Evolutionary conservation across 306 rosid genomes (phyloP), one percentile per base, ranked within the genome.

Genomic region (Spatholobus suberectus): DNA sequence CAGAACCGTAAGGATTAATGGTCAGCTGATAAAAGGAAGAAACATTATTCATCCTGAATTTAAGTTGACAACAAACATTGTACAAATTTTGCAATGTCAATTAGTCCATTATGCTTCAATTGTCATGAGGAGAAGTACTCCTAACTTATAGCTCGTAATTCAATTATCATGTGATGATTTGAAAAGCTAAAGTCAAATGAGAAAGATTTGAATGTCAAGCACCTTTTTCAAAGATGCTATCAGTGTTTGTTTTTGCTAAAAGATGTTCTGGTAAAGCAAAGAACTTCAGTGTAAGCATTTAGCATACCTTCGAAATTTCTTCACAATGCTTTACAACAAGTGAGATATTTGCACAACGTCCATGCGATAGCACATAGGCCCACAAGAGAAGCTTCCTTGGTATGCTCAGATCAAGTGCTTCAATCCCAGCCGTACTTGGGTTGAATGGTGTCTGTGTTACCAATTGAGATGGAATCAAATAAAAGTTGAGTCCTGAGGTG

Each of bases 321-420:
- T 96, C 99, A 86, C 99, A 96, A 58, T 96, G 89, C 90, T 92
- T 96, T 70, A 96, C 99, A 67, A 91, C 99, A 65, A 73, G 14
- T 32, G 99, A 91, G 85, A 96, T 90, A 87, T 86, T 93, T 55
- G 92, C 87, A 87, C 70, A 92, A 29, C 91, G 96, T 54, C 99
- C 99, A 63, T 96, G 87, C 81, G 89, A 76, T 5, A 96, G 84
- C 2, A 88, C 85, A 78, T 88, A 93, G 54, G 99, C 94, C 99
- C 99, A 96, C 91, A 96, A 85, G 43, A 96, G 97, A 91, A 96
- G 97, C 89, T 96, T 96, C 90, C 99, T 96, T 47, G 97, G 97
- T 83, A 92, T 90, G 96, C 97, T 93, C 54, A 96, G 88, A 86
- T 96, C 99, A 84, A 96, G 91, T 52, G 87, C 85, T 86, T 96